Evolutionary conservation across 768 basidiomycete species (phyloP).

Genomic region (Mycena albidolilacea): DNA sequence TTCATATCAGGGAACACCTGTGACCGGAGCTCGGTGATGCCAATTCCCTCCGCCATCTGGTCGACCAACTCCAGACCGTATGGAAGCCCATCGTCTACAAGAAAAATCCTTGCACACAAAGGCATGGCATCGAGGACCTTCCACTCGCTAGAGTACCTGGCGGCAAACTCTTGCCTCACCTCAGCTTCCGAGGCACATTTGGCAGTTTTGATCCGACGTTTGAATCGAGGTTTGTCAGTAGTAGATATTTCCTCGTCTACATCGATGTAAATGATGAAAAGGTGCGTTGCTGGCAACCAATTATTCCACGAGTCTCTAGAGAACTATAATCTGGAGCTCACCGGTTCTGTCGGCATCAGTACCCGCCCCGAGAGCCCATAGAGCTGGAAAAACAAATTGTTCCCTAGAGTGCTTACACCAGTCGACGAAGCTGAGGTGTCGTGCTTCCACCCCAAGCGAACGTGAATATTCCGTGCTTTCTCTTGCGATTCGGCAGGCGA

Average conservation of each 20-base stretch:
- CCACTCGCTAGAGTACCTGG: neutral
- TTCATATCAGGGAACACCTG: constrained; percentile 17
- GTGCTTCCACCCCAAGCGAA: constrained; percentile 14
- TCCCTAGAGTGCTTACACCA: constrained; percentile 19
- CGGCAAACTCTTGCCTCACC: constrained; percentile 10
- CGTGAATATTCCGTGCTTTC: neutral
- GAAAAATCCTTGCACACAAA: constrained; percentile 19
- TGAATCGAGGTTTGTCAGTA: constrained; percentile 2
- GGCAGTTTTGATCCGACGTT: constrained; percentile 25
- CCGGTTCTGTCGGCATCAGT: constrained; percentile 25
- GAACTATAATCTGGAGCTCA: constrained; percentile 7
- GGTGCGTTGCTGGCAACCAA: constrained; percentile 9
- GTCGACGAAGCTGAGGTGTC: constrained; percentile 22
- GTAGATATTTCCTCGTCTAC: constrained; percentile 17
- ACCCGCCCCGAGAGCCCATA: constrained; percentile 22
- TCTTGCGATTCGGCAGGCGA: constrained; percentile 2
- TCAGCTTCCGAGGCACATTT: constrained; percentile 28
- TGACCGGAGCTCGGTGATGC: constrained; percentile 14
- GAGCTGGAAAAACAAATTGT: constrained; percentile 4
- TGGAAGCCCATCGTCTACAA: constrained; percentile 25
- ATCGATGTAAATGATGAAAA: constrained; percentile 25
- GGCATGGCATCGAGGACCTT: constrained; percentile 17
- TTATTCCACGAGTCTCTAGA: constrained; percentile 4
- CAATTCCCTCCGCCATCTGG: constrained; percentile 14
- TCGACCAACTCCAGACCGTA: neutral